Evolutionary conservation across 306 rosid genomes (phyloP), one percentile per base, ranked within the genome.

Genomic region (Castanea crenata): DNA sequence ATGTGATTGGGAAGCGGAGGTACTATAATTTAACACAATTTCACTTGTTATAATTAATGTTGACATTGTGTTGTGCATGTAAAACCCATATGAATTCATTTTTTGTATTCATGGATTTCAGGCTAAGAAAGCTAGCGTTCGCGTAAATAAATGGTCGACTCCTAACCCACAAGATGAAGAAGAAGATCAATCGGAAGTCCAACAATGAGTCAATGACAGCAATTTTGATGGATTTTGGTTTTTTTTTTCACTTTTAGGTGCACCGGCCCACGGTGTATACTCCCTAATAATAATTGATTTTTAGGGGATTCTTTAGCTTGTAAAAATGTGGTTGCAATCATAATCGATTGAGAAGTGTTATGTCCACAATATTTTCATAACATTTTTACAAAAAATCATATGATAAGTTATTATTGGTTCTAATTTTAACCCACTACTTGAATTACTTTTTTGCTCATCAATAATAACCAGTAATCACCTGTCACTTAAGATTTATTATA

Each of bases 1-100:
- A 62, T 74, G 85, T 54, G 85, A 92, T 74, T 92, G 97, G 96
- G 84, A 89, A 58, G 88, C 82, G 0, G 90, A 92, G 93, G 97
- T 90, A 41, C 46, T 41, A 83, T 9, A 10, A 11, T 49, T 49
- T 49, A 49, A 49, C 3, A 27, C 12, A 54, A 11, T 15, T 29
- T 5, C 21, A 29, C 1, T 14, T 31, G 1, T 62, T 12, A 49
- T 12, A 41, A 41, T 8, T 41, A 41, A 8, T 12, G 46, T 8
- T 41, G 12, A 32, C 18, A 11, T 1, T 62, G 5, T 4, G 6
- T 1, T 5, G 29, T 10, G 5, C 15, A 62, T 12, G 15, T 27
- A 23, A 12, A 1, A 5, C 1, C 2, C 29, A 14, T 41, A 29
- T 23, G 31, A 59, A 23, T 13, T n/a, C 65, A 11, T 11, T 11